Evolutionary conservation across 1,284 basidiomycete genomes (phyloP).

Genomic region (Melampsora americana): DNA sequence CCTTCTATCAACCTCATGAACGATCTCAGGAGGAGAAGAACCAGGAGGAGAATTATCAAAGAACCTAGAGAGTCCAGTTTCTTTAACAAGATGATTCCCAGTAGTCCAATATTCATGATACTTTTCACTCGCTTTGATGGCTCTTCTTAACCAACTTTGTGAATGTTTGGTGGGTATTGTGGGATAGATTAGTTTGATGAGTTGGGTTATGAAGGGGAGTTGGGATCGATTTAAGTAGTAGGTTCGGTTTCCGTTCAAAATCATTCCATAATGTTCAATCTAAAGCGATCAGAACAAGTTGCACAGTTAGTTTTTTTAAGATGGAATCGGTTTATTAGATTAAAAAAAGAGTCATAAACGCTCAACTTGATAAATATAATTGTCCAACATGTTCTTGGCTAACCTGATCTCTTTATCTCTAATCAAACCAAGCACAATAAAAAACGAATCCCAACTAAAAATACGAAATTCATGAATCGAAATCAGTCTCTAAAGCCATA

Average conservation of each 20-base stretch:
- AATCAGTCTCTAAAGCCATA: no score
- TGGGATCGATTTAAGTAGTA: conserved; percentile 38
- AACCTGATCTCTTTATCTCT: conserved; percentile 30
- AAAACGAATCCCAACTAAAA: conserved; percentile 39
- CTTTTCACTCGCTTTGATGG: conserved; percentile 18
- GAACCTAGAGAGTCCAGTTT: conserved; percentile 35
- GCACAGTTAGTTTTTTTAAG: background rate
- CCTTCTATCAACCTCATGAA: conserved; percentile 25
- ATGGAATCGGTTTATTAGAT: background rate
- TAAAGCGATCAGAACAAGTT: background rate
- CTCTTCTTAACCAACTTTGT: conserved; percentile 14
- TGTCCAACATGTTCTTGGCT: conserved; percentile 38
- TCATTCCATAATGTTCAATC: conserved; percentile 40
- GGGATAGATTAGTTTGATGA: conserved; percentile 34
- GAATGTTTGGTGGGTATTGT: background rate
- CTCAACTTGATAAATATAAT: conserved; percentile 36
- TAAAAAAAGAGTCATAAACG: background rate
- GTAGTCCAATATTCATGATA: conserved; percentile 35
- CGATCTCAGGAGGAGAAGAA: conserved; percentile 22
- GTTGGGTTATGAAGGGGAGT: conserved; percentile 24
- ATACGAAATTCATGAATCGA: no score
- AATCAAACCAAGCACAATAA: conserved; percentile 30
- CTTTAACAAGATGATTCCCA: background rate
- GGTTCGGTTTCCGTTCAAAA: conserved; percentile 35
- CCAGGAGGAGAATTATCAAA: conserved; percentile 27